Evolutionary conservation across 2,329 filamentous ascomycete species (phyloP).

Genomic region (Orbilia brochopaga): DNA sequence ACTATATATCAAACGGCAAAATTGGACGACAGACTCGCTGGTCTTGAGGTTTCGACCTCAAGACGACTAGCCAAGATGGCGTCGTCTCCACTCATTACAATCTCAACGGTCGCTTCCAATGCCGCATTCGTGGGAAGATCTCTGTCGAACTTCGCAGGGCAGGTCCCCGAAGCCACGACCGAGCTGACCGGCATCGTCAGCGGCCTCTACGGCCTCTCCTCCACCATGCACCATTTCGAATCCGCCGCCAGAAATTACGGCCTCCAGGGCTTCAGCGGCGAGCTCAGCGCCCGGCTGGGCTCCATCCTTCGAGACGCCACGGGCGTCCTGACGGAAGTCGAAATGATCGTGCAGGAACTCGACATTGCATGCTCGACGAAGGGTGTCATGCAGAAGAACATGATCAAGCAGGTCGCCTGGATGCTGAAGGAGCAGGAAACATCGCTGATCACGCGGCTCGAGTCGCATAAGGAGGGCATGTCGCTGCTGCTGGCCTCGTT

Average conservation of each 20-base stretch:
- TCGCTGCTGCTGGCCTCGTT: slow-evolving; percentile 44
- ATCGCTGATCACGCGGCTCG: slow-evolving; percentile 42
- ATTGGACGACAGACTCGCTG: slow-evolving; percentile 35
- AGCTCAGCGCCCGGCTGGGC: slow-evolving; percentile 34
- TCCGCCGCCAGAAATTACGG: slow-evolving; percentile 44
- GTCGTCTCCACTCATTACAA: slow-evolving; percentile 45
- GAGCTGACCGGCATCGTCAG: slow-evolving; percentile 49
- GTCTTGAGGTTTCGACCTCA: slow-evolving; percentile 51
- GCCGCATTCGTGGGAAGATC: slow-evolving; percentile 41
- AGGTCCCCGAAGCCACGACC: slow-evolving; percentile 48
- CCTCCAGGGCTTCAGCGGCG: slow-evolving; percentile 37
- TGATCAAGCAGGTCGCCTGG: slow-evolving; percentile 45
- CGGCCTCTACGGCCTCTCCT: slow-evolving; percentile 42
- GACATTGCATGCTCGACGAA: slow-evolving; percentile 47
- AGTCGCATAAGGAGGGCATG: slow-evolving; percentile 48
- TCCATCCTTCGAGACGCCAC: slow-evolving; percentile 48
- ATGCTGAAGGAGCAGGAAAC: slow-evolving; percentile 47
- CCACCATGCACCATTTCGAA: slow-evolving; percentile 50
- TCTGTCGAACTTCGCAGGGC: slow-evolving; percentile 45
- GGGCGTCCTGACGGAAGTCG: slow-evolving; percentile 37
- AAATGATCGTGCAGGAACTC: slow-evolving; percentile 46
- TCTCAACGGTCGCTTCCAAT: slow-evolving; percentile 45
- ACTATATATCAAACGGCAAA: slow-evolving; percentile 48
- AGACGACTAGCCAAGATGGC: slow-evolving; percentile 47
- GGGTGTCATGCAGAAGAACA: slow-evolving; percentile 46